Base-by-base conservation (phyloP, 768 basidiomycete species). In the Termitomyces titanicus region DNA sequence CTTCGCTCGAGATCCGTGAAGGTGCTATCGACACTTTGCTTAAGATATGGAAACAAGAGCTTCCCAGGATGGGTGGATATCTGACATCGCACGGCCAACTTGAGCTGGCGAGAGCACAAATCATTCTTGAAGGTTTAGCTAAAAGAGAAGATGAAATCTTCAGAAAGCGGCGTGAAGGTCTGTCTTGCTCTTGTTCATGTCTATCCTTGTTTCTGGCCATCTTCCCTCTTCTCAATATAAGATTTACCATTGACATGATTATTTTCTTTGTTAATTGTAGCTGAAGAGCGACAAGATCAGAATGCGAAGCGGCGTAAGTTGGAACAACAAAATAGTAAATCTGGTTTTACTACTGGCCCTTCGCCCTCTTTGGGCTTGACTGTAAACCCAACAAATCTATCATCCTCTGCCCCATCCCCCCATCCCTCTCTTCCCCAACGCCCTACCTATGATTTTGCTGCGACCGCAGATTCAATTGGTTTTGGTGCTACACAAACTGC, bases 21-120 rank as follows among this genome's bases (percentile, higher is more conserved):
- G 97, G 97, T 59, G 97, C 96, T 29, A 98, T 99, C 77, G 97
- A 98, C 78, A 97, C 91, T 54, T 76, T 99, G 58, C 74, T 99
- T 68, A 88, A 82, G 72, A 98, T 99, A 47, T 99, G 97, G 97
- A 94, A 91, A 73, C 79, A 79, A 72, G 93, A 94, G 69, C 76
- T 99, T 37, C 86, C 92, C 34, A 82, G 89, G 66, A 98, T 99
- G 97, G 96, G 95, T 51, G 97, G 97, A 44, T 99, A 98, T 73
- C 65, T 98, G 65, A 95, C 96, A 47, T 87, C 97, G 66, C 88
- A 97, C 71, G 97, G 97, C 54, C 80, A 83, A 64, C 80, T 98
- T 69, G 88, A 93, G 68, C 75, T 98, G 60, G 75, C 82, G 47
- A 80, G 95, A 71, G 92, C 88, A 46, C 89, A 97, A 76, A 86